These are phyloP conservation scores for Rossbeevera mucosa DNA, from an alignment of 768 basidiomycete genomes.

Conservation along the genomic window DNA sequence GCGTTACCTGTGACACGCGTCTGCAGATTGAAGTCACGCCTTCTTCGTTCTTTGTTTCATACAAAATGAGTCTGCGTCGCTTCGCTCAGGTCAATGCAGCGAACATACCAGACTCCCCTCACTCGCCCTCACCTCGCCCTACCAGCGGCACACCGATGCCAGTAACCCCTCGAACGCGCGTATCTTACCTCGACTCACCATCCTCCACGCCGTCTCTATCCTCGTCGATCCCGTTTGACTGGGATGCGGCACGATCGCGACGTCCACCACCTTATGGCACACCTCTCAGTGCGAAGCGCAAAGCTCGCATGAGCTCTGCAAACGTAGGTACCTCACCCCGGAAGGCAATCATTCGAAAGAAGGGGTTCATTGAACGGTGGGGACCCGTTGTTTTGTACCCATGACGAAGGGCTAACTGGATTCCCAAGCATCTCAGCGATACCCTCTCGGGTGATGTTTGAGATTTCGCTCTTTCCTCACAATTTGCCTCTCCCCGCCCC, in stretches of 20 bases:
- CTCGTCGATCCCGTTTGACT: constrained; percentile 76
- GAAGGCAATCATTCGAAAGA: constrained; percentile 58
- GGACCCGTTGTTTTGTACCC: constrained; percentile 2
- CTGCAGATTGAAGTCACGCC: constrained; percentile 17
- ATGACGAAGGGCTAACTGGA: constrained; percentile 14
- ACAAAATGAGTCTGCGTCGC: constrained; percentile 51
- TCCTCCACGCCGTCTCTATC: constrained; percentile 69
- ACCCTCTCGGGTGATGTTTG: constrained; percentile 70
- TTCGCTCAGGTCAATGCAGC: constrained; percentile 49
- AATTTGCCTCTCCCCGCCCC: constrained; percentile 71
- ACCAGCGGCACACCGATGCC: constrained; percentile 38
- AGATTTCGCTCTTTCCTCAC: constrained; percentile 78
- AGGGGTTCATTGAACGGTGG: constrained; percentile 59
- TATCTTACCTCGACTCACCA: constrained; percentile 55
- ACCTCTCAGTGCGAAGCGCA: constrained; percentile 46
- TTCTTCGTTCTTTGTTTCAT: constrained; percentile 4
- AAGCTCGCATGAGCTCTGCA: constrained; percentile 36
- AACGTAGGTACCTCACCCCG: constrained; percentile 34
- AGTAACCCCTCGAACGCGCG: constrained; percentile 42
- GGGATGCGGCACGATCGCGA: constrained; percentile 74
- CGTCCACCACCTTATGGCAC: constrained; percentile 70
- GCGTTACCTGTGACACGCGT: constrained; percentile 22
- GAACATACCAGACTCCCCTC: constrained; percentile 36
- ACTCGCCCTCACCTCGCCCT: constrained; percentile 34
- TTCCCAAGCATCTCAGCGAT: constrained; percentile 50